Evolutionary conservation across 495 filamentous ascomycete species (phyloP).

Genomic region (Annulohypoxylon nitens): DNA sequence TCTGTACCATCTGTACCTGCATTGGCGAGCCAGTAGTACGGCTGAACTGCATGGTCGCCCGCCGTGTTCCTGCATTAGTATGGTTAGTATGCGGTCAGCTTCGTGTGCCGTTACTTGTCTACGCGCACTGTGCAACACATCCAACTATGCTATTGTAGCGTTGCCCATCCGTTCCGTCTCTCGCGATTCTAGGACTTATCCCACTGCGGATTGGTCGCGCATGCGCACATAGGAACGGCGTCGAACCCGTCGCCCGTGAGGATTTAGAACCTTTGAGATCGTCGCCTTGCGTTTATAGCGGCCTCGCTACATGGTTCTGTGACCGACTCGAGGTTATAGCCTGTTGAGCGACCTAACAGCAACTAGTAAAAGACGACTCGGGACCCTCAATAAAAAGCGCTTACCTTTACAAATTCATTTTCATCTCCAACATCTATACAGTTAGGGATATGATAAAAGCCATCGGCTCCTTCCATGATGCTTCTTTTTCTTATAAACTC

Average conservation of each 20-base stretch:
- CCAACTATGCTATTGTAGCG: conserved; percentile 9
- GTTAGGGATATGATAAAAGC: neutral
- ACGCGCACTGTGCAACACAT: conserved; percentile 31
- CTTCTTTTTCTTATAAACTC: neutral
- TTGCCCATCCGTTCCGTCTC: conserved; percentile 13
- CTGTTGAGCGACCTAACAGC: neutral
- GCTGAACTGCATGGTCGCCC: conserved; percentile 41
- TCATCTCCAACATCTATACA: neutral
- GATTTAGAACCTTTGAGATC: conserved; percentile 4
- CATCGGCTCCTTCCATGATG: conserved; percentile 1
- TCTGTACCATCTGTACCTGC: conserved; percentile 32
- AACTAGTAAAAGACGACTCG: neutral
- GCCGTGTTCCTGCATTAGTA: conserved; percentile 48
- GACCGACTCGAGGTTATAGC: neutral
- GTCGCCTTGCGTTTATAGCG: conserved; percentile 1
- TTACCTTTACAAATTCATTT: neutral
- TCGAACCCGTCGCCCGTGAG: neutral
- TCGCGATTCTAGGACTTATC: conserved; percentile 11
- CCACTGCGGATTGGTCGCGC: conserved; percentile 14
- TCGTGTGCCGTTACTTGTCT: conserved; percentile 26
- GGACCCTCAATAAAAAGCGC: neutral
- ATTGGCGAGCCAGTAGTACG: conserved; percentile 41
- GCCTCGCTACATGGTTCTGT: neutral
- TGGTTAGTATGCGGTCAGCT: conserved; percentile 21
- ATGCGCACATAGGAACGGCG: conserved; percentile 11